Conservation (phyloP, 352 stramenopile species). For the Globisporangium splendens region DNA sequence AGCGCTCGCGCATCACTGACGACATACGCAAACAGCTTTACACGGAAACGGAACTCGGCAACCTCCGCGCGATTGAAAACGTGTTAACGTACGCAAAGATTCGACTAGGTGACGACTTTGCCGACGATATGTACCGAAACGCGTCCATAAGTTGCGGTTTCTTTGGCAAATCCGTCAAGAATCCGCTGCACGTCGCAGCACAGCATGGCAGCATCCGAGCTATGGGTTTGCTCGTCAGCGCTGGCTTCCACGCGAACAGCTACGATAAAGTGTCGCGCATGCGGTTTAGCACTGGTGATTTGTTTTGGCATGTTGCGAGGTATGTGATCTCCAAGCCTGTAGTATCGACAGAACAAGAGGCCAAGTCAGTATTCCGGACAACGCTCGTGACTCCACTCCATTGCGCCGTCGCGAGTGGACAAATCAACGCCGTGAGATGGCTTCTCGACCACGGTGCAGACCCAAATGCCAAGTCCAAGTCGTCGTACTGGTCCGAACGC, state of each 20-base stretch:
- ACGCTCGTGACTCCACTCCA: constrained; percentile 73
- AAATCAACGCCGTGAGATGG: constrained; percentile 53
- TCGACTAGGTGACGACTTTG: constrained; percentile 53
- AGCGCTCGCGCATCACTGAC: constrained; percentile 35
- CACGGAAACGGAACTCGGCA: constrained; percentile 63
- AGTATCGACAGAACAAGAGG: constrained; percentile 33
- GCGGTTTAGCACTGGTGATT: constrained; percentile 67
- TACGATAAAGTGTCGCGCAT: constrained; percentile 74
- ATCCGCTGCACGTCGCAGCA: constrained; percentile 68
- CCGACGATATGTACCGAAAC: constrained; percentile 56
- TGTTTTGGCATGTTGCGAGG: constrained; percentile 75
- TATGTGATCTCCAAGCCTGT: constrained; percentile 53
- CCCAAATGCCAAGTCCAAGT: constrained; percentile 57
- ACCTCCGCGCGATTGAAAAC: constrained; percentile 48
- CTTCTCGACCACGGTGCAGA: constrained; percentile 51
- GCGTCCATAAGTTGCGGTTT: constrained; percentile 41
- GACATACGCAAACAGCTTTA: constrained; percentile 73
- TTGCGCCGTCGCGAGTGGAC: constrained; percentile 61
- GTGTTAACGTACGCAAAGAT: constrained; percentile 44
- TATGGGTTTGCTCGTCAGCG: constrained; percentile 42
- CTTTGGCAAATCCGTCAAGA: constrained; percentile 76
- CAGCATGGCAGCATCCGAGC: constrained; percentile 60
- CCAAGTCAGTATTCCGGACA: constrained; percentile 61
- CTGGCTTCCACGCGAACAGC: constrained; percentile 57
- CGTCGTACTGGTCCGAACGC: constrained; percentile 61